Evolutionary conservation across 1,284 basidiomycete genomes (phyloP).

Genomic region (Trichosporon ovoides): DNA sequence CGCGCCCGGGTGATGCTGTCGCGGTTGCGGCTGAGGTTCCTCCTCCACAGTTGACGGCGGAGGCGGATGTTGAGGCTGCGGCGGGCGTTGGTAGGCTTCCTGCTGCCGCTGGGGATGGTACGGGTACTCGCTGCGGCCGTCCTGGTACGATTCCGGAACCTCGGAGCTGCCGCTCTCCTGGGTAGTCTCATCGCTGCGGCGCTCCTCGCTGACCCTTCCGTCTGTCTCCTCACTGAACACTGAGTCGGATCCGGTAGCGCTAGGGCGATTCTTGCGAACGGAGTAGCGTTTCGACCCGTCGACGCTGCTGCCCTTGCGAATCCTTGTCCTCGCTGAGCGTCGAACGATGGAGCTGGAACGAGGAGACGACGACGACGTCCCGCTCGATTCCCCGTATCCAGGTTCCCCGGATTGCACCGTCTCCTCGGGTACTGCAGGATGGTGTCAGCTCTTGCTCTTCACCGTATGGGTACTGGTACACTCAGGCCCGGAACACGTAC

Average conservation of each 20-base stretch:
- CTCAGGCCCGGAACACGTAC: neutral
- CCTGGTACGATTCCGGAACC: conserved; percentile 20
- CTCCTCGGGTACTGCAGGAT: conserved; percentile 33
- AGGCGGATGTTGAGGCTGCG: conserved; percentile 1
- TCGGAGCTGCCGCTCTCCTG: conserved; percentile 23
- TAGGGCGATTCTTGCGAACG: conserved; percentile 38
- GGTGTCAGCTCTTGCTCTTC: neutral
- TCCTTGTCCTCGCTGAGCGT: conserved; percentile 87
- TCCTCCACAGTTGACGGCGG: conserved; percentile 28
- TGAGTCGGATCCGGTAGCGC: conserved; percentile 2
- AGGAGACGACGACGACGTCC: conserved; percentile 45
- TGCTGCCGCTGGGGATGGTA: neutral
- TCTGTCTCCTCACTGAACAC: conserved; percentile 9
- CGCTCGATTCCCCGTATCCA: neutral
- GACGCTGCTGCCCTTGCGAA: conserved; percentile 76
- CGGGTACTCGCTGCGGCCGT: conserved; percentile 5
- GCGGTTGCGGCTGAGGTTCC: conserved; percentile 13
- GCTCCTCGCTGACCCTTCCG: conserved; percentile 14
- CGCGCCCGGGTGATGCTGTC: conserved; percentile 52
- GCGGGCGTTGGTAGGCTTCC: neutral
- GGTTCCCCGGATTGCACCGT: conserved; percentile 16
- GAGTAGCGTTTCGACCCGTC: conserved; percentile 76
- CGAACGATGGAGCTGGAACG: conserved; percentile 81
- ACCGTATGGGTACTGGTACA: neutral
- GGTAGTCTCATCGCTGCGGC: conserved; percentile 21